These are phyloP conservation scores for Hymenoscyphus repandus DNA, from an alignment of 2,329 filamentous ascomycete genomes.

Conservation along the genomic window DNA sequence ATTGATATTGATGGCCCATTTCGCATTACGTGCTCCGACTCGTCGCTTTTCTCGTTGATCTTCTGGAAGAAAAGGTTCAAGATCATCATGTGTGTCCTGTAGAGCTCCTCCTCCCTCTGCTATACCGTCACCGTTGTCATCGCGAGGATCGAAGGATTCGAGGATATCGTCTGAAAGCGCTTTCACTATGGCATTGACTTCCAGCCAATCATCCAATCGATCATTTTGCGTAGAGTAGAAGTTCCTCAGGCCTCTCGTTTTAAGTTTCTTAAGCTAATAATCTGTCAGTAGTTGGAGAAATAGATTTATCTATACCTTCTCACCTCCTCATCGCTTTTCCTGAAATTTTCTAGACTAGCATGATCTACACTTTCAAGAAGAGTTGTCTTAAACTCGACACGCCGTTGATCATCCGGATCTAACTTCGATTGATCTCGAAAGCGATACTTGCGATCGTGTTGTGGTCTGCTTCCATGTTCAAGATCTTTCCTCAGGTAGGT, in stretches of 20 bases:
- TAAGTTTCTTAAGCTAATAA: conserved; percentile 43
- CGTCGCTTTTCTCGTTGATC: conserved; percentile 45
- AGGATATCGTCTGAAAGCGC: conserved; percentile 52
- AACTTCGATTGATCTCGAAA: conserved; percentile 18
- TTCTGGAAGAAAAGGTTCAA: conserved; percentile 51
- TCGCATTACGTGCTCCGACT: conserved; percentile 43
- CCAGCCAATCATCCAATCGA: conserved; percentile 50
- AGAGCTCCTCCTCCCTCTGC: conserved; percentile 47
- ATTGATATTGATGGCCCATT: conserved; percentile 55
- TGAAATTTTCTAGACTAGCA: conserved; percentile 13
- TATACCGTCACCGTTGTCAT: conserved; percentile 51
- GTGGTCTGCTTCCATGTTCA: not conserved
- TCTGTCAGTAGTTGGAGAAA: not conserved
- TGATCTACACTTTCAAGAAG: conserved; percentile 17
- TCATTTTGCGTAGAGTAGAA: conserved; percentile 53
- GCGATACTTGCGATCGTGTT: conserved; percentile 19
- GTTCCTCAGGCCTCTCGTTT: conserved; percentile 44
- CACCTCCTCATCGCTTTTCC: conserved; percentile 21
- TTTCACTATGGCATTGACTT: conserved; percentile 52
- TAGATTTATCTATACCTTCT: not conserved
- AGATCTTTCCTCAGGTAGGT: too few relatives aligned
- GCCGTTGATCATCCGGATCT: conserved; percentile 20
- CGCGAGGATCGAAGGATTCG: conserved; percentile 52
- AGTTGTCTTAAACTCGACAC: conserved; percentile 21
- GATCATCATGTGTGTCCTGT: conserved; percentile 41